Base-by-base conservation (phyloP, 129 eudicot genomes). In the Lonicera japonica region DNA sequence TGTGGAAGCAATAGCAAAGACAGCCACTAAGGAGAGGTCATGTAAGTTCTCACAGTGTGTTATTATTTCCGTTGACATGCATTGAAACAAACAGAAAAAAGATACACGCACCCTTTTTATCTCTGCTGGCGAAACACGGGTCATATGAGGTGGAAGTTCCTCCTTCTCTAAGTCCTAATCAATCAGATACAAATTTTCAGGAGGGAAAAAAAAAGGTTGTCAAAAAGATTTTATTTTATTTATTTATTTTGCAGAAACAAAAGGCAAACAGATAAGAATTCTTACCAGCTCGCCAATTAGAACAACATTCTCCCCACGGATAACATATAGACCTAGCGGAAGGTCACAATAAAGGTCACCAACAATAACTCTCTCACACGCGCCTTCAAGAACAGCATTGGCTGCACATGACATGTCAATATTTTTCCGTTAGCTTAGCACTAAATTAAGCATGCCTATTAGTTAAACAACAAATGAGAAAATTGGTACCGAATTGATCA, bases 291-390 rank as follows among this genome's bases (percentile, higher is more conserved):
- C 99, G 36, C 99, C 99, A 73, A 92, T 88, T 67, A 92, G 74
- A 50, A 92, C 99, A 39, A 92, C 99, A 81, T 92, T 92, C 69
- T 92, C 99, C 56, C 99, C 99, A 53, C 99, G 95, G 38, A 92
- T 92, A 13, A 92, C 83, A 73, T 92, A 88, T 21, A 92, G 80
- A 66, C 99, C 99, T 73, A 92, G 80, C 22, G 95, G 95, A 38
- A 92, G 81, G 81, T 92, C 96, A 75, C 91, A 92, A 75, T 92
- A 92, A 43, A 87, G 88, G 21, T 92, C 99, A 29, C 96, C 99
- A 52, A 92, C 99, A 54, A 92, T 92, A 41, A 85, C 89, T 69
- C 96, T 87, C 67, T 92, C 98, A 76, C 91, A 87, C 36, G 95
- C 91, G 73, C 99, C 91, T 85, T 85, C 96, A 69, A 91, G 90